phyloP scores from a whole-genome alignment of 2,329 filamentous ascomycete species.

The Calonectria hongkongensis region DNA sequence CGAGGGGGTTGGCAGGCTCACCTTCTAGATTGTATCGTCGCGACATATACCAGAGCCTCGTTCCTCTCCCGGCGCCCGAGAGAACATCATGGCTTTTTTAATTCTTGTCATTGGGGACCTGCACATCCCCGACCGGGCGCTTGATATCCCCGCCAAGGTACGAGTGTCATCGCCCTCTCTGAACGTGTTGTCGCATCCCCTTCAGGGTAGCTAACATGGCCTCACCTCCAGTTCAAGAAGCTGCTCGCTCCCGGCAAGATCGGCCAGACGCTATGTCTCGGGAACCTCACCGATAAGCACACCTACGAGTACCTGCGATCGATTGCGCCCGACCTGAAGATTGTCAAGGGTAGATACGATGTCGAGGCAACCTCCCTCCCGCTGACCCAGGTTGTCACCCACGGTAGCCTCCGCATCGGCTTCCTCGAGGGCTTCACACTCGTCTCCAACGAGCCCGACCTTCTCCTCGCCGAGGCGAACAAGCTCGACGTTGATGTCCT shows the following conservation, averaged over 20 bases:
- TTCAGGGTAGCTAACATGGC: constrained; percentile 51
- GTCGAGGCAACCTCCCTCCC: constrained; percentile 80
- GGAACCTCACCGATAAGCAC: constrained; percentile 86
- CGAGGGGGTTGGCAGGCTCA: constrained; percentile 52
- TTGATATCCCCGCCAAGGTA: constrained; percentile 94
- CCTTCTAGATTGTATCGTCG: constrained; percentile 47
- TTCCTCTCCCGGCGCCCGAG: constrained; percentile 48
- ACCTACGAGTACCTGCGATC: constrained; percentile 88
- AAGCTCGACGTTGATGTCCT: constrained; percentile 81
- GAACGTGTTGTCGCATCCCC: constrained; percentile 35
- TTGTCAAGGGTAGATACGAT: constrained; percentile 80
- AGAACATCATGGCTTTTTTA: constrained; percentile 85
- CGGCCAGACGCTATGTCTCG: constrained; percentile 86
- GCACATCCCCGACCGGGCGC: constrained; percentile 93
- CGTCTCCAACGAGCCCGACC: constrained; percentile 79
- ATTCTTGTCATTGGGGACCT: constrained; percentile 95
- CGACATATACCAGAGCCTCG: constrained; percentile 46
- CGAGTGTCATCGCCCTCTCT: constrained; percentile 29
- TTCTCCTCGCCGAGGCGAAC: constrained; percentile 80
- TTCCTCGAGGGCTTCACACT: constrained; percentile 82
- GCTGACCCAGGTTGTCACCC: constrained; percentile 79
- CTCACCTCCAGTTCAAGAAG: constrained; percentile 82
- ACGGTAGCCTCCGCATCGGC: constrained; percentile 79
- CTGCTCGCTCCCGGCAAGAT: constrained; percentile 90
- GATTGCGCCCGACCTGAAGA: constrained; percentile 83